Evolutionary conservation across 2,329 filamentous ascomycete species (phyloP), one percentile per base, ranked within the genome.

Genomic region (Dactylellina cionopaga): DNA sequence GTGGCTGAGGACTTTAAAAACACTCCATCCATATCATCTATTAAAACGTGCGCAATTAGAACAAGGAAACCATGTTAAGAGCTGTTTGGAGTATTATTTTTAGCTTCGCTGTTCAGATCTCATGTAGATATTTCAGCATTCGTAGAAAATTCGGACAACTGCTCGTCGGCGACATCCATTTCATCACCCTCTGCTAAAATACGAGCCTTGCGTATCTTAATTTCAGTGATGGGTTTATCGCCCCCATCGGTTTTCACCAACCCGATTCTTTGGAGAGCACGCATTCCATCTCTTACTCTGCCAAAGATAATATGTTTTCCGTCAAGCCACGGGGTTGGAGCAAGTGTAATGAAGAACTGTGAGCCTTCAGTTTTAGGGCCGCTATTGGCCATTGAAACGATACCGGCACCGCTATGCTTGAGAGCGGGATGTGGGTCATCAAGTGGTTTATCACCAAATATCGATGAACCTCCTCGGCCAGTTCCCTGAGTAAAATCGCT

Each of bases 301-400:
- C 95, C 95, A 79, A 99, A 99, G 76, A 99, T 96, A 9, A 95
- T 96, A 80, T 99, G 94, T 81, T 96, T 97, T 19, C 93, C 92
- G 81, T 99, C 95, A 70, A 99, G 82, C 94, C 94, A 98, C 0
- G 95, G 95, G 13, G 95, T 94, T 3, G 94, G 94, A 5, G 92
- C 94, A 31, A 98, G 84, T 0, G 95, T 98, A 76, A 99, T 88
- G 80, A 98, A 98, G 82, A 98, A 99, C 82, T 98, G 95, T 68
- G 88, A 92, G 19, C 94, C 94, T 80, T 98, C 98, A 33, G 94
- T 96, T 80, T 98, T 88, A 6, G 92, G 91, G 0, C 95, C 95
- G 13, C 89, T 88, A 81, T 99, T 99, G 70, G 95, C 95, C 95
- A 99, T 99, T 82, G 89, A 92, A 77, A 99, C 83, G n/a, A 98